Evolutionary conservation across 2,329 filamentous ascomycete genomes (phyloP), one percentile per base, ranked within the genome.

Genomic region (Fusarium sarcochroum): DNA sequence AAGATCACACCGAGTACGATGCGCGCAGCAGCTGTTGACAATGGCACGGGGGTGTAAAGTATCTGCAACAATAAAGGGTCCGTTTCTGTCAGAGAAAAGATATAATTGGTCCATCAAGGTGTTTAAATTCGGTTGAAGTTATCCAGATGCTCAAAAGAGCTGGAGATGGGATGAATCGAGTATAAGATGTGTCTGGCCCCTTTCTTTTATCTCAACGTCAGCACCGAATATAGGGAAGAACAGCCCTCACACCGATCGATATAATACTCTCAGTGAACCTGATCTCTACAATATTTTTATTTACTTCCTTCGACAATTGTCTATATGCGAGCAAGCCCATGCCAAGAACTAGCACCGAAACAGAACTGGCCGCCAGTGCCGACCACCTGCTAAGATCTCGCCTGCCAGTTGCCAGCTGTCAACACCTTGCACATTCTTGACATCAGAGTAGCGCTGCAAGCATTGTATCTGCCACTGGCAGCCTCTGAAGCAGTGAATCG

Each of bases 311-410:
- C 37, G 23, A 17, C 20, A 17, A 35, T 7, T 11, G 2, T 18
- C 23, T 20, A 37, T 21, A 34, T 40, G 32, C 35, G 35, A 11
- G 27, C 35, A 40, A 11, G 27, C 47, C 14, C 18, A 17, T 41
- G 41, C 47, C 7, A 47, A 20, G 35, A 30, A 30, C 27, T 30
- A 30, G 27, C 27, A 10, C 27, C 27, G 8, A 30, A 30, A 9
- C 27, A 30, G 27, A 30, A 5, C 10, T 55, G 42, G 27, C 50
- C 34, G 60, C 13, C 60, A 69, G 55, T 64, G 61, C 55, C 34
- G 40, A 18, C 49, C 23, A 32, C 34, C 32, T 46, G 23, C n/a
- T 21, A 30, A 21, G 14, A 42, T 27, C 46, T 54, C 44, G n/a
- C 23, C 40, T 54, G 25, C 34, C 49, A 17, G 35, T 40, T 32